Evolutionary conservation across 2,329 filamentous ascomycete species (phyloP), one percentile per base, ranked within the genome.

Genomic region (Chrysoporthe deuterocubensis): DNA sequence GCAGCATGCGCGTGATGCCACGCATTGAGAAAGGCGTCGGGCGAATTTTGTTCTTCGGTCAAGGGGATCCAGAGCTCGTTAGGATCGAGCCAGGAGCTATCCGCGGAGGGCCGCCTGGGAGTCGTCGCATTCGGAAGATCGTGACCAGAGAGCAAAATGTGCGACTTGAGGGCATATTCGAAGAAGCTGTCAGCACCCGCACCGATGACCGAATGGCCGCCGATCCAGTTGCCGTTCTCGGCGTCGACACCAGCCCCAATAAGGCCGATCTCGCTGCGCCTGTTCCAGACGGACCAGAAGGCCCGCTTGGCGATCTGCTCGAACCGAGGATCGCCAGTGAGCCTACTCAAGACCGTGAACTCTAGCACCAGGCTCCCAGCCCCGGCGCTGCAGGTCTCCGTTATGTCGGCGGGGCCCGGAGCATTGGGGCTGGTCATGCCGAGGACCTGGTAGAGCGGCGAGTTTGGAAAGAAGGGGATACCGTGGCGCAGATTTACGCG

Each of bases 121-220:
- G 80, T 77, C 32, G 83, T 78, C 71, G 80, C 74, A 71, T 90
- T 90, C 3, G 87, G 87, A 69, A 84, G 77, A 16, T 83, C 84
- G 67, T 91, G 88, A 1, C 93, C 92, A 2, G 95, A 97, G 32
- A 98, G 87, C 34, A 99, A 81, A 69, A 99, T 92, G 76, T 97
- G 90, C 21, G 94, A 94, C 80, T 99, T 99, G 74, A 98, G 86
- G 3, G 96, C 94, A 79, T 99, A 99, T 80, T 99, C 96, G 75
- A 97, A 98, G 81, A 99, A 99, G 80, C 94, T 97, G 81, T 99
- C 96, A 75, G 97, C 93, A 50, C 96, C 96, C 8, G 96, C 96
- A 62, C 96, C 96, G 73, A 99, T 97, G 42, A 96, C 95, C n/a
- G 95, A 90, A 77, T 93, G 94, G 1, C 92, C 87, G 9, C 91